Percentiles rank a stretch among this genome's conserved stretches.
Evolutionary conservation across 176 grass and related monocot genomes (phyloP).

Genomic region (Rhynchospora tenuis): DNA sequence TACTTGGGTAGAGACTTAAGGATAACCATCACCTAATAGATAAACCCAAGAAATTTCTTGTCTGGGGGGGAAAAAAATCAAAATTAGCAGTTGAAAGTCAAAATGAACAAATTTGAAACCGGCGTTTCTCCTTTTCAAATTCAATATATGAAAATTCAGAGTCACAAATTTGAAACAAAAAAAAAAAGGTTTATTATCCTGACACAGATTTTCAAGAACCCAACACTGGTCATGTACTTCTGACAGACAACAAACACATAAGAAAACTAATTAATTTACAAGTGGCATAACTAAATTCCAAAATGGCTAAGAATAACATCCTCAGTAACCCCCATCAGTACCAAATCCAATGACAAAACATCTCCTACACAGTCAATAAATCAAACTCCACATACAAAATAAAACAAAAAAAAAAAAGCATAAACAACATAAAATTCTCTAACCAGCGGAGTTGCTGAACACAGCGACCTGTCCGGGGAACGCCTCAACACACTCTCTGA

Average conservation of each 20-base stretch:
- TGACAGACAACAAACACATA: neutral
- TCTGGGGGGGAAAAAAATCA: neutral
- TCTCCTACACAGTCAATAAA: neutral
- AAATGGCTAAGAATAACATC: neutral
- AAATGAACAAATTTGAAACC: neutral
- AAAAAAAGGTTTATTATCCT: neutral
- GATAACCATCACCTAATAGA: neutral
- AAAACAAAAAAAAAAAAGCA: constrained; percentile 6
- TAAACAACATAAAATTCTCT: neutral
- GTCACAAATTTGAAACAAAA: no score
- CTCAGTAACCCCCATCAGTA: neutral
- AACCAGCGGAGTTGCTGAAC: constrained; percentile 94
- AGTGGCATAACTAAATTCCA: neutral
- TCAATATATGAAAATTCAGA: no score
- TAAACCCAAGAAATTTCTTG: neutral
- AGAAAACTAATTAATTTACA: neutral
- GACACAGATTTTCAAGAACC: neutral
- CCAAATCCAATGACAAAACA: neutral
- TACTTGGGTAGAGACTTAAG: neutral
- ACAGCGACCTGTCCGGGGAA: constrained; percentile 68
- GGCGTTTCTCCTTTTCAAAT: no score
- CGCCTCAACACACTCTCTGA: constrained; percentile 52
- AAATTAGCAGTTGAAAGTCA: neutral
- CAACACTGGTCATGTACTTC: neutral
- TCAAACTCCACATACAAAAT: neutral